Base-by-base conservation (phyloP, 805 yeast genomes). In the Yamadazyma paraphyllophila region DNA sequence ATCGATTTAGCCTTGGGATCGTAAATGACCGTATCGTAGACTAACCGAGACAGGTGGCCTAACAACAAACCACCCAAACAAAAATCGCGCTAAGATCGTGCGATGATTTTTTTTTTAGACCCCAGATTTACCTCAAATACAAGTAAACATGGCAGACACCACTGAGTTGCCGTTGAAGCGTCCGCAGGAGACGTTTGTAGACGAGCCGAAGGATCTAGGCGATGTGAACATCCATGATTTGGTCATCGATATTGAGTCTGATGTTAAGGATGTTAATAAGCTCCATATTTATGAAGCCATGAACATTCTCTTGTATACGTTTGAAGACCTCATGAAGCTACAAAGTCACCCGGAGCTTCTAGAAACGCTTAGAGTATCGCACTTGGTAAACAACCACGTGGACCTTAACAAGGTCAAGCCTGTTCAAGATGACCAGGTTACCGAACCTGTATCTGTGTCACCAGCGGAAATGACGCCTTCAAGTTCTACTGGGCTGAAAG, bases 131-230 rank as follows among this genome's bases (percentile, higher is more conserved):
- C 17, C 24, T 9, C 31, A 36, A 14, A 31, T 32, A 36, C 15
- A 17, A 10, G 13, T 8, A 32, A n/a, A 12, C 30, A 39, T 39
- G 47, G 27, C 39, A 41, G 51, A 50, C 13, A 35, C 41, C n/a
- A 32, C 43, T 36, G 75, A 69, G 26, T 57, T 71, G 20, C 73
- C 69, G 38, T 61, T 71, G 48, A 70, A 70, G 45, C 60, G 61
- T 15, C 59, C 65, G 4, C 63, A 58, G 39, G 71, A 69, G 51
- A 69, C 76, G 13, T 71, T 71, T 55, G 66, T 61, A 31, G 76
- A 71, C 52, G 73, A 62, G 25, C 76, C 76, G 2, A 46, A 41
- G 20, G 52, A 58, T 36, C 51, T 67, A 6, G 67, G 61, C 4
- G 75, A 68, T 38, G 65, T 69, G 15, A 49, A 53, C 30, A 45